Conservation (phyloP, 345 rosid species). For the Gossypium bickii region DNA sequence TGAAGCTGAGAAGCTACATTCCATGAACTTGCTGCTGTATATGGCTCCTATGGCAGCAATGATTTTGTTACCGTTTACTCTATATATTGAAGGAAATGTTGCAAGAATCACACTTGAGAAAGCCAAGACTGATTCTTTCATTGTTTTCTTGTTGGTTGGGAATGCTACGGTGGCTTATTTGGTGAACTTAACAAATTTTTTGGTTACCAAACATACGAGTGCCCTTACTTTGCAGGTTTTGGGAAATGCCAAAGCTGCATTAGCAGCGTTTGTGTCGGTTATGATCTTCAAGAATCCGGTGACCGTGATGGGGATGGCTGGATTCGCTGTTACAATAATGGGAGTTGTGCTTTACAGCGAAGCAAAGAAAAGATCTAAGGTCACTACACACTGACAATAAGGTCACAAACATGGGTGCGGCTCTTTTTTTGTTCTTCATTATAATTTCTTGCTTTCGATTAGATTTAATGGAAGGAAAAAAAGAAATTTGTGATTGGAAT, state of each 20-base stretch:
- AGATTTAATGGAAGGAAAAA: slow-evolving; percentile 20
- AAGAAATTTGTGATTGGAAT: slow-evolving; percentile 25
- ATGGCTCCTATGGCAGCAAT: slow-evolving; percentile 98
- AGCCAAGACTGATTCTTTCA: slow-evolving; percentile 57
- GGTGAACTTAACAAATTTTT: slow-evolving; percentile 88
- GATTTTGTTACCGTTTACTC: slow-evolving; percentile 79
- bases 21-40: slow-evolving; percentile 83
- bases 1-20: slow-evolving; percentile 90
- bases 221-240: slow-evolving; percentile 93
- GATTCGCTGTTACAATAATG: slow-evolving; percentile 88
- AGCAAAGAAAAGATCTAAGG: slow-evolving; percentile 96
- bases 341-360: slow-evolving; percentile 97
- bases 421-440: slow-evolving; percentile 25
- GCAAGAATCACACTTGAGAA: slow-evolving; percentile 69
- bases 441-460: slow-evolving; percentile 28
- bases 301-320: slow-evolving; percentile 83
- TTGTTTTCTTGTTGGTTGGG: slow-evolving; percentile 70
- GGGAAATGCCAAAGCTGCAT: slow-evolving; percentile 99
- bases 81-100: slow-evolving; percentile 90
- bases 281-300: slow-evolving; percentile 94
- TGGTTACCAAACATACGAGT: slow-evolving; percentile 98
- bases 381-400: slow-evolving; percentile 38
- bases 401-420: slow-evolving; percentile 34
- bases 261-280: slow-evolving; percentile 92
- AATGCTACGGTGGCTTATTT: slow-evolving; percentile 96